Base-by-base conservation (phyloP, 2,329 filamentous ascomycete genomes). In the Fusarium buharicum region DNA sequence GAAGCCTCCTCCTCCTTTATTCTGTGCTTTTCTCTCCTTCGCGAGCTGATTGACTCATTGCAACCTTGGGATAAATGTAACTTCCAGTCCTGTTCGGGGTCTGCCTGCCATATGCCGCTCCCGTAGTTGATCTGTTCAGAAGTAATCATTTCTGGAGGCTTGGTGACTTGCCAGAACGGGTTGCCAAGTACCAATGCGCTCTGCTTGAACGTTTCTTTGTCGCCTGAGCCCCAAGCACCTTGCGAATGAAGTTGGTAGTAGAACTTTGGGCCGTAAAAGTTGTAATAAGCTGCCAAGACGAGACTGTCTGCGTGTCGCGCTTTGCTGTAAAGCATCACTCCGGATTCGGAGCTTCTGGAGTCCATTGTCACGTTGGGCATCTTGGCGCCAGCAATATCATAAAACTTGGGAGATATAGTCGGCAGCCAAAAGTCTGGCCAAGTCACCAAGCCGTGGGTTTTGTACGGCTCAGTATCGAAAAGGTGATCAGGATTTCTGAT, bases 381-480 rank as follows among this genome's bases (percentile, higher is more conserved):
- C 6, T 47, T 37, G 1, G 37, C 53, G 0, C 50, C 63, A 1
- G 67, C 54, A n/a, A 70, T 66, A 11, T 66, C 30, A 14, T 70
- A 70, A 22, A 70, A 70, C 0, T 67, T 28, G 1, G 67, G 67
- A 0, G 67, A 70, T 38, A 70, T 70, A 0, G 67, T 70, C 1
- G 67, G 67, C 1, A 70, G 16, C 67, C 67, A 70, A 30, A 70
- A 70, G 51, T 70, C 67, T 2, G 67, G 67, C 67, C 67, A 70
- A 3, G 60, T 69, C 6, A 70, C 67, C 1, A 70, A 34, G 1
- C 67, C 67, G 0, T 41, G 53, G 8, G 56, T 61, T 12, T 51
- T 59, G 7, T 65, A 70, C 0, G 67, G 67, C 12, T 70, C 67
- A 3, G 43, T 45, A 2, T 59, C 44, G 1, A 70, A 56, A 4